These are phyloP conservation scores for Emericellopsis atlantica DNA, from an alignment of 2,329 filamentous ascomycete genomes.

Conservation along the genomic window DNA sequence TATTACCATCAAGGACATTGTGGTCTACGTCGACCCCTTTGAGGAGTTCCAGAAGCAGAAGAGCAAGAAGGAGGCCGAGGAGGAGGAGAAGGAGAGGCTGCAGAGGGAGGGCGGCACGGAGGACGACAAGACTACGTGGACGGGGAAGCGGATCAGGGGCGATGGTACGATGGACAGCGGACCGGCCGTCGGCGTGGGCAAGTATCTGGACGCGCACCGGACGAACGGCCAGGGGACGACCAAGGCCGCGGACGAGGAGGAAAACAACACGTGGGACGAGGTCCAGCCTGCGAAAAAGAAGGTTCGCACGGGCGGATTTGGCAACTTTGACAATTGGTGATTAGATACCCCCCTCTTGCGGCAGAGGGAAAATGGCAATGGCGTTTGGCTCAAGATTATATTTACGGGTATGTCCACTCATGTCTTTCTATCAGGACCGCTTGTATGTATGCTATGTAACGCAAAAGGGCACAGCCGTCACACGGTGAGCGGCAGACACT, in stretches of 20 bases:
- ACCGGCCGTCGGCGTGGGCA: constrained; percentile 43
- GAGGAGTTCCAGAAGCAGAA: constrained; percentile 79
- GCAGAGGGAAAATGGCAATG: no score
- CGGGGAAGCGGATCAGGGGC: constrained; percentile 72
- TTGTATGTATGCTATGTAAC: no score
- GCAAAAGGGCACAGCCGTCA: background rate
- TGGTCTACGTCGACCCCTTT: constrained; percentile 88
- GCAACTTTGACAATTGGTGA: constrained; percentile 92
- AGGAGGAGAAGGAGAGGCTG: constrained; percentile 48
- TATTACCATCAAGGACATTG: constrained; percentile 69
- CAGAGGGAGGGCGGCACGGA: constrained; percentile 59
- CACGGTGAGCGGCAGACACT: constrained; percentile 12
- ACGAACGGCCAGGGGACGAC: background rate
- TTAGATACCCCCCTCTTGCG: background rate
- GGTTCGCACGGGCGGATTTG: constrained; percentile 66
- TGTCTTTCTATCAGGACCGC: no score
- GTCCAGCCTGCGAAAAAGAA: constrained; percentile 62
- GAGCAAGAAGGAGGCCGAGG: constrained; percentile 45
- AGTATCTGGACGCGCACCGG: constrained; percentile 58
- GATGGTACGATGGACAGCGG: constrained; percentile 43
- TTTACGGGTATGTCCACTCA: no score
- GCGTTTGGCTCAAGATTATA: no score
- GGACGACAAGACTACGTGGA: constrained; percentile 90
- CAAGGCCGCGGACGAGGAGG: constrained; percentile 34
- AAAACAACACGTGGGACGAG: constrained; percentile 53